Conservation (phyloP, 768 basidiomycete genomes). For the Mycena indigotica region DNA sequence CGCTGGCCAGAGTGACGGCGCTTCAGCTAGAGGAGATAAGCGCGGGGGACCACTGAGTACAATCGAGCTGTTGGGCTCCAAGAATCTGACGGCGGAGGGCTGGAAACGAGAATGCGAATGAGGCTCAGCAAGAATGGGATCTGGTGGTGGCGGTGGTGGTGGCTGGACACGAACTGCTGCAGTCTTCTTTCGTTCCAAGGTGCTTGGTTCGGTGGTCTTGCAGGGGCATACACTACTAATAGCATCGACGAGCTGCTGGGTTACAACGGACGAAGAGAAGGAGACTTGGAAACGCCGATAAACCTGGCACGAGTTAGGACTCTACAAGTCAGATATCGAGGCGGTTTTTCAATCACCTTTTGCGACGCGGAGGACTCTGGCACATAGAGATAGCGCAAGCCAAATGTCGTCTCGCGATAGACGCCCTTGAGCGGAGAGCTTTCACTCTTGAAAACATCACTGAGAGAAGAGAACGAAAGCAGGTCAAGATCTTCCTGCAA, state of each 20-base stretch:
- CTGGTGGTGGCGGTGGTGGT: background rate
- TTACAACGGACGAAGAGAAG: slow-evolving; percentile 52
- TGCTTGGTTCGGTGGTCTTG: slow-evolving; percentile 48
- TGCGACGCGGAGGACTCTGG: slow-evolving; percentile 29
- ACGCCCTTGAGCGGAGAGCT: slow-evolving; percentile 79
- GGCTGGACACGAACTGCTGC: slow-evolving; percentile 18
- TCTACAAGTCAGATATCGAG: slow-evolving; percentile 13
- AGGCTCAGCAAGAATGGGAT: slow-evolving; percentile 7
- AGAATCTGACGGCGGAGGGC: background rate
- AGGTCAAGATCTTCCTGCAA: slow-evolving; percentile 78
- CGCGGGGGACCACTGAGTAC: too few species aligned
- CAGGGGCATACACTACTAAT: slow-evolving; percentile 76
- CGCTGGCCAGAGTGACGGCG: background rate
- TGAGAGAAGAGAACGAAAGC: slow-evolving; percentile 60
- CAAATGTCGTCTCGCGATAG: slow-evolving; percentile 71
- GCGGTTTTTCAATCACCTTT: slow-evolving; percentile 7
- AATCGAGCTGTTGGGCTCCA: too few species aligned
- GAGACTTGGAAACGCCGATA: slow-evolving; percentile 80
- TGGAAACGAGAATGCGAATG: background rate
- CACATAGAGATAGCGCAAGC: slow-evolving; percentile 71
- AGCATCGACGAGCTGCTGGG: slow-evolving; percentile 59
- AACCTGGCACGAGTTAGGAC: slow-evolving; percentile 38
- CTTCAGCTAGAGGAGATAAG: too few species aligned
- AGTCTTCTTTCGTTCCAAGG: slow-evolving; percentile 12
- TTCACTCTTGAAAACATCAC: slow-evolving; percentile 42